Evolutionary conservation across 2,329 filamentous ascomycete genomes (phyloP), one percentile per base, ranked within the genome.

Genomic region (Trichoderma simmonsii): DNA sequence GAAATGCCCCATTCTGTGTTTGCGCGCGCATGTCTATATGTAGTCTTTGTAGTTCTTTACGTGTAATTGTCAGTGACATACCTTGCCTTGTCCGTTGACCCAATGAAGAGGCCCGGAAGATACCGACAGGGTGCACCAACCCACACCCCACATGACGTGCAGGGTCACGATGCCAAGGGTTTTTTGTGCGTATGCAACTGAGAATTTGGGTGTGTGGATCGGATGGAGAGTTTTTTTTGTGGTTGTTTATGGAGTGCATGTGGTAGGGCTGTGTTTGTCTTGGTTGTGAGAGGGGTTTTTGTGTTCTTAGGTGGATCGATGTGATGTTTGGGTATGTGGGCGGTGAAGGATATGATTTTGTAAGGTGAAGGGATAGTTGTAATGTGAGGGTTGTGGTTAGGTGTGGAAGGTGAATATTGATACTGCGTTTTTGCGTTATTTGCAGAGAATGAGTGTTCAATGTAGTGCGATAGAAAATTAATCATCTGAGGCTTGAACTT

Each of bases 41-140:
- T 28, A 24, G 11, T 7, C 14, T 36, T 36, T 36, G 34, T 54
- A 12, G 9, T 18, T 12, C 4, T 34, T 26, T 2, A 18, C 62
- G 4, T 30, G 18, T 32, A 63, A 43, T 8, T 1, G 7, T 18
- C 24, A 11, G 34, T 32, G 34, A 34, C 32, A 34, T 34, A 34
- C 30, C 18, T 1, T 67, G 18, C 18, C 64, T 54, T 30, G 64
- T 57, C 4, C n/a, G 14, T 21, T 15, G n/a, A n/a, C n/a, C 66
- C 66, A 70, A 70, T 62, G 3, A 6, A 62, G 57, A 62, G 18
- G 57, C 66, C 18, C 66, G 66, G 66, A 70, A 70, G 57, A 57
- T 70, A 28, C 66, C 66, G 66, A 62, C 30, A 24, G 26, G 66
- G 66, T 59, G 66, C 57, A 34, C 6, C 57, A 21, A 32, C 57